Evolutionary conservation across 106 monocot species (phyloP).

Genomic region (Gastrodia elata): DNA sequence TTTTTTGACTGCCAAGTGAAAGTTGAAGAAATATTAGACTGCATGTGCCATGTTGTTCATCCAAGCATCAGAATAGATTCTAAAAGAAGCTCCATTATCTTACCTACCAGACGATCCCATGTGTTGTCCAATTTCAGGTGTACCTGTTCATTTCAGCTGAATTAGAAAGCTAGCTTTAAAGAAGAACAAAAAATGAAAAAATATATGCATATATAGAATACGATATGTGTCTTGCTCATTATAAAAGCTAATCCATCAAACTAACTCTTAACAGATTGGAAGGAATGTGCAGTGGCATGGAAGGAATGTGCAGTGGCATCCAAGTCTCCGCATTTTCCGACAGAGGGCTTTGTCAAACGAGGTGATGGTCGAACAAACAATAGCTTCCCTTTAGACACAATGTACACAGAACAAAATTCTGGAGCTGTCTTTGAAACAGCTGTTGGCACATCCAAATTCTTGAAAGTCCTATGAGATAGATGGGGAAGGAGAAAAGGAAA

Average conservation of each 20-base stretch:
- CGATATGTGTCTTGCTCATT: background rate
- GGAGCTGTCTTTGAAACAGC: constrained; percentile 44
- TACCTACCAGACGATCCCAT: background rate
- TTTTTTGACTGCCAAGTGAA: background rate
- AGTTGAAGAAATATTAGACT: background rate
- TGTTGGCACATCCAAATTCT: constrained; percentile 32
- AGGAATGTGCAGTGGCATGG: constrained; percentile 13
- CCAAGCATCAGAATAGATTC: background rate
- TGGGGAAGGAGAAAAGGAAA: constrained; percentile 5
- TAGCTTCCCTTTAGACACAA: constrained; percentile 62
- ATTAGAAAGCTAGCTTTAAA: background rate
- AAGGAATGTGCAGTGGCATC: constrained; percentile 16
- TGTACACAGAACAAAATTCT: constrained; percentile 44
- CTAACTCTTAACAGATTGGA: constrained; percentile 51
- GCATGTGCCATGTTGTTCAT: background rate
- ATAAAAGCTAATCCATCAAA: background rate
- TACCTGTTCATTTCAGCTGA: background rate
- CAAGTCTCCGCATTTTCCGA: constrained; percentile 4
- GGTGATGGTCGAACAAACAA: constrained; percentile 36
- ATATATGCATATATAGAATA: background rate
- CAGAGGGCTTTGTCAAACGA: constrained; percentile 10
- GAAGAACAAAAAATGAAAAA: background rate
- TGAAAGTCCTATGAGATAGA: constrained; percentile 32
- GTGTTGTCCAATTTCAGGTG: constrained; percentile 2
- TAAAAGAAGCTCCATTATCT: background rate